These are phyloP conservation scores for Botryobasidium botryosum DNA, from an alignment of 768 basidiomycete species.

Conservation along the genomic window DNA sequence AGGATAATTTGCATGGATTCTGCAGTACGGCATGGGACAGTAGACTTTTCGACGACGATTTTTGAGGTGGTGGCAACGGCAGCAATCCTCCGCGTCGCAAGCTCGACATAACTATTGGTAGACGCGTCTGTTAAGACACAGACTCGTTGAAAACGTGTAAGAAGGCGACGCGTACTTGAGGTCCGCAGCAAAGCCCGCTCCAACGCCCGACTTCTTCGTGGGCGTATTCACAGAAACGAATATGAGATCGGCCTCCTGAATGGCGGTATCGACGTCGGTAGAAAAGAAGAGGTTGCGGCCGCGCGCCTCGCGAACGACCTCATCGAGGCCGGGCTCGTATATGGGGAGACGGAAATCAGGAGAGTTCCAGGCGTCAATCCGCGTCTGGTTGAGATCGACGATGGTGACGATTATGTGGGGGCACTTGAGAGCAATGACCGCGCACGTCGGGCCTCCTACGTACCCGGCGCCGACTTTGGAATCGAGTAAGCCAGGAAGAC, in stretches of 20 bases:
- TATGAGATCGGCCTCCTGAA: constrained; percentile 90
- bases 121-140: neutral
- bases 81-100: constrained; percentile 92
- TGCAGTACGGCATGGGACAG: constrained; percentile 95
- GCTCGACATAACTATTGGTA: constrained; percentile 72
- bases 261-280: constrained; percentile 83
- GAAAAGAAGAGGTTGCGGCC: constrained; percentile 96
- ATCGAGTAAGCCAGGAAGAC: constrained; percentile 9
- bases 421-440: constrained; percentile 86
- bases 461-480: constrained; percentile 72
- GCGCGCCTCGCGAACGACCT: constrained; percentile 71
- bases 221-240: constrained; percentile 99
- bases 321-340: constrained; percentile 92
- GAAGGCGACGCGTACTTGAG: constrained; percentile 56
- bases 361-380: constrained; percentile 95
- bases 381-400: constrained; percentile 88
- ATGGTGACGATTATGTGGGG: constrained; percentile 91
- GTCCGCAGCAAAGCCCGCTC: constrained; percentile 96
- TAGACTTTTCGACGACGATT: constrained; percentile 99
- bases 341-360: constrained; percentile 74
- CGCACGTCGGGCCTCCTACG: constrained; percentile 91
- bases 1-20: constrained; percentile 99
- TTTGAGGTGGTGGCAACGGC: constrained; percentile 78
- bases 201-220: constrained; percentile 95
- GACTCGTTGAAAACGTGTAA: neutral